Conservation (phyloP, 2,329 filamentous ascomycete species). For the Aspergillus versicolor region DNA sequence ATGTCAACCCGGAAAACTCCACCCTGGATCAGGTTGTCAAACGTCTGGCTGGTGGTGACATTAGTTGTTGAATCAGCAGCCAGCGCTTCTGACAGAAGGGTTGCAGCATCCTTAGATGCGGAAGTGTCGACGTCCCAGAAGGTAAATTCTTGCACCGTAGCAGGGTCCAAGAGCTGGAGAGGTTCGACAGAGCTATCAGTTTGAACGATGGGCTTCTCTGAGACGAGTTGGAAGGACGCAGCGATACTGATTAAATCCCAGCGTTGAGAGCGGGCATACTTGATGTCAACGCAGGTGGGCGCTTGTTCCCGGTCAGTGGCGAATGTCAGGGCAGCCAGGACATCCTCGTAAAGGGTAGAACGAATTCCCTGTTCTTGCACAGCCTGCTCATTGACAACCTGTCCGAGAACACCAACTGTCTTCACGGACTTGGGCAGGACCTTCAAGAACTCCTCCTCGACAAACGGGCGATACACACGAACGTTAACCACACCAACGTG, state of each 20-base stretch:
- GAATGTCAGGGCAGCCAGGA: constrained; percentile 81
- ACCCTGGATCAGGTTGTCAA: constrained; percentile 67
- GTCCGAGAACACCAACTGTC: constrained; percentile 81
- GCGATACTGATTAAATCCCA: constrained; percentile 56
- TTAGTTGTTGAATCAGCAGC: constrained; percentile 62
- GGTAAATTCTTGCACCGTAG: constrained; percentile 74
- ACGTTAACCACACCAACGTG: constrained; percentile 88
- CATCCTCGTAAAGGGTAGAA: constrained; percentile 89
- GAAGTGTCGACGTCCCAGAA: constrained; percentile 92
- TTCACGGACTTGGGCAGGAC: constrained; percentile 72
- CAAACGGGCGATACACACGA: constrained; percentile 89
- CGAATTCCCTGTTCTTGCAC: constrained; percentile 73
- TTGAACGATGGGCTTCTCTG: constrained; percentile 41
- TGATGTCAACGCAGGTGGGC: constrained; percentile 75
- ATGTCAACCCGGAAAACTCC: constrained; percentile 83
- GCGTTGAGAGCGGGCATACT: constrained; percentile 74
- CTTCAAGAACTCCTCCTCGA: constrained; percentile 89
- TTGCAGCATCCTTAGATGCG: constrained; percentile 62
- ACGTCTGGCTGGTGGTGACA: constrained; percentile 57
- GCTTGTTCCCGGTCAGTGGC: constrained; percentile 63
- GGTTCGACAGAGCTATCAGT: constrained; percentile 39
- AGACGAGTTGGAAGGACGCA: constrained; percentile 47
- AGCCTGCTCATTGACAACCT: constrained; percentile 72
- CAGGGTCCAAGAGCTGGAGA: constrained; percentile 55
- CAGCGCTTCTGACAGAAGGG: constrained; percentile 59